Conservation (phyloP, 2,329 filamentous ascomycete species). For the Stachybotrys chartarum region DNA sequence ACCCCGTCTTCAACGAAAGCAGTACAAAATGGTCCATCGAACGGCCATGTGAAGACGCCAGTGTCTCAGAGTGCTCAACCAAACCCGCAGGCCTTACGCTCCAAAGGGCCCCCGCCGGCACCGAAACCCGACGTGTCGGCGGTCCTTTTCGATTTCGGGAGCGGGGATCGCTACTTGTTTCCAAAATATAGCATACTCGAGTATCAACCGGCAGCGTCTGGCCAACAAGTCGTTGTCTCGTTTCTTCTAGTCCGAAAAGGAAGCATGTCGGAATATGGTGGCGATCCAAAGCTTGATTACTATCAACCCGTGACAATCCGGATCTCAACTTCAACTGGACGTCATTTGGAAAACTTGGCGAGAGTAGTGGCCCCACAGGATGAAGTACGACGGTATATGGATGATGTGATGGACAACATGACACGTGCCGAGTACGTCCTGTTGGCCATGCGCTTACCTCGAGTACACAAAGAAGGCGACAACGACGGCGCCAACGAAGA, state of each 20-base stretch:
- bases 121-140: constrained; percentile 55
- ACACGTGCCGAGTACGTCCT: constrained; percentile 61
- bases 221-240: constrained; percentile 61
- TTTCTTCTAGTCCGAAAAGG: constrained; percentile 73
- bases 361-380: constrained; percentile 56
- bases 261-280: constrained; percentile 56
- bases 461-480: constrained; percentile 23
- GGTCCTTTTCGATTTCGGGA: constrained; percentile 66
- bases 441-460: constrained; percentile 59
- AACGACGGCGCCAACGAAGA: constrained; percentile 22
- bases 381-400: constrained; percentile 60
- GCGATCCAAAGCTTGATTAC: constrained; percentile 59
- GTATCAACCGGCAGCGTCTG: constrained; percentile 41
- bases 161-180: constrained; percentile 70
- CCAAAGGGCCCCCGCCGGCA: constrained; percentile 48
- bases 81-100: constrained; percentile 49
- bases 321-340: constrained; percentile 45
- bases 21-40: constrained; percentile 22
- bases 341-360: constrained; percentile 53
- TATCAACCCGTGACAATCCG: constrained; percentile 69
- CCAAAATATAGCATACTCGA: constrained; percentile 74
- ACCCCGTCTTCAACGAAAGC: constrained; percentile 17
- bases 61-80: constrained; percentile 11
- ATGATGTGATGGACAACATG: constrained; percentile 63
- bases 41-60: constrained; percentile 18